A percentile compares a stretch with the other conserved stretches of the same genome.
Conservation (phyloP, 805 yeast genomes). For the Blastobotrys peoriensis region DNA sequence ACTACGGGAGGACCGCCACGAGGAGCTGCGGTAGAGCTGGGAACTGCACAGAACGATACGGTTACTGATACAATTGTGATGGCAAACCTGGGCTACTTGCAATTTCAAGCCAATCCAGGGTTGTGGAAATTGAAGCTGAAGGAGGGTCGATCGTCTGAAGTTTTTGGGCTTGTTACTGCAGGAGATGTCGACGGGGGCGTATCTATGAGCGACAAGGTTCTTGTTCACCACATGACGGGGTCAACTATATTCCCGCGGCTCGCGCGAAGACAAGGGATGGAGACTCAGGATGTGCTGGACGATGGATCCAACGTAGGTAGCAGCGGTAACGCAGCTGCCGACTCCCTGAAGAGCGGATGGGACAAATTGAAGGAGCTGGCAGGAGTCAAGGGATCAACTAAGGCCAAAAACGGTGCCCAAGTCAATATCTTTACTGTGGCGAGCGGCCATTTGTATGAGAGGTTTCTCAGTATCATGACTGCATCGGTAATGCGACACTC, state of each 20-base stretch:
- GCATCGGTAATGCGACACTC: slow-evolving; percentile 66
- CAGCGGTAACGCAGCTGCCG: slow-evolving; percentile 6
- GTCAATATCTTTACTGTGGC: slow-evolving; percentile 79
- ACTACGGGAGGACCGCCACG: slow-evolving; percentile 39
- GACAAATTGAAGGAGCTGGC: slow-evolving; percentile 7
- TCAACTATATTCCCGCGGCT: slow-evolving; percentile 41
- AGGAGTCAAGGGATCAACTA: slow-evolving; percentile 3
- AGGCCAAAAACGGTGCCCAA: slow-evolving; percentile 42
- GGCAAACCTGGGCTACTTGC: slow-evolving; percentile 80
- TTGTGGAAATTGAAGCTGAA: slow-evolving; percentile 50
- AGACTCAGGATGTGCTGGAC: slow-evolving; percentile 21
- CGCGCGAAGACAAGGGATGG: slow-evolving; percentile 37
- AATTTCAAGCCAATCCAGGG: slow-evolving; percentile 70
- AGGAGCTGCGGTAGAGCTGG: slow-evolving; percentile 46
- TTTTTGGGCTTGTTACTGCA: slow-evolving; percentile 32
- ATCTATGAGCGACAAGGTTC: slow-evolving; percentile 13
- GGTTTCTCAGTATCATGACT: slow-evolving; percentile 72
- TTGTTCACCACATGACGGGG: slow-evolving; percentile 43
- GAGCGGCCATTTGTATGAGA: slow-evolving; percentile 73
- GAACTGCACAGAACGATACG: slow-evolving; percentile 20
- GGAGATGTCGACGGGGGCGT: slow-evolving; percentile 6
- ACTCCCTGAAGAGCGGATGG: slow-evolving; percentile 4
- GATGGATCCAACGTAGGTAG: not conserved
- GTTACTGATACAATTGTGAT: slow-evolving; percentile 61
- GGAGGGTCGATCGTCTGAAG: slow-evolving; percentile 36